A percentile compares a stretch with the other conserved stretches of the same genome.
Evolutionary conservation across 768 basidiomycete genomes (phyloP).

Genomic region (Mycena vulgaris): DNA sequence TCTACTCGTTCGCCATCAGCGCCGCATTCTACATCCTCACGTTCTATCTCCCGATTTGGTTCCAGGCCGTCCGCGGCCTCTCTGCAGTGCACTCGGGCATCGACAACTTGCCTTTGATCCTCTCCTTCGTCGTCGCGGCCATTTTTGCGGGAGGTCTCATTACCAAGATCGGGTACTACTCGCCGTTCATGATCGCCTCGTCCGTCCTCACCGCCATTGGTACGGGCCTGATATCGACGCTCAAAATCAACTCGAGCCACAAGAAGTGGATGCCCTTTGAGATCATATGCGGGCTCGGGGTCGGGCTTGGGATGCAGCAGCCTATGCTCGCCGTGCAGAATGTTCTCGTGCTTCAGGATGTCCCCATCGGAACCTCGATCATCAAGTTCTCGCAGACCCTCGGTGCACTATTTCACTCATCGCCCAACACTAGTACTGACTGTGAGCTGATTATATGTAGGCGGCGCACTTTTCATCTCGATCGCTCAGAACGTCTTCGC

Average conservation of each 20-base stretch:
- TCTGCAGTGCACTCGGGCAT: constrained; percentile 54
- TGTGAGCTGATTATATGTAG: no score
- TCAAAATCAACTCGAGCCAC: constrained; percentile 41
- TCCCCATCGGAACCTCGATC: constrained; percentile 31
- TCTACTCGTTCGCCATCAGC: constrained; percentile 21
- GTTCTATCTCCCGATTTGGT: constrained; percentile 37
- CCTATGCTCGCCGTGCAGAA: constrained; percentile 39
- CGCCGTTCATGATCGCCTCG: constrained; percentile 42
- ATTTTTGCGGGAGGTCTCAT: constrained; percentile 57
- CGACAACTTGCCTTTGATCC: constrained; percentile 52
- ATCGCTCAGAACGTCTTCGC: constrained; percentile 41
- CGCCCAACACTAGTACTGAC: no score
- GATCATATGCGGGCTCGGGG: constrained; percentile 48
- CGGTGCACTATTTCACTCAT: background rate
- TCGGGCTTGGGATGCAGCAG: constrained; percentile 44
- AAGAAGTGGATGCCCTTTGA: constrained; percentile 41
- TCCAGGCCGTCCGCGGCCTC: constrained; percentile 56
- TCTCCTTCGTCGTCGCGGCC: constrained; percentile 56
- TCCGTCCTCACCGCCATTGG: constrained; percentile 54
- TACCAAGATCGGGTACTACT: constrained; percentile 52
- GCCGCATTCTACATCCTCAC: constrained; percentile 24
- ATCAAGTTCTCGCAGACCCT: constrained; percentile 40
- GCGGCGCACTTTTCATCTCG: constrained; percentile 38
- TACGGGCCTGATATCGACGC: constrained; percentile 52
- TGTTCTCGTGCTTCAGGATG: constrained; percentile 31